These are phyloP conservation scores for Ottelia alismoides DNA, from an alignment of 106 monocot genomes.

Conservation along the genomic window DNA sequence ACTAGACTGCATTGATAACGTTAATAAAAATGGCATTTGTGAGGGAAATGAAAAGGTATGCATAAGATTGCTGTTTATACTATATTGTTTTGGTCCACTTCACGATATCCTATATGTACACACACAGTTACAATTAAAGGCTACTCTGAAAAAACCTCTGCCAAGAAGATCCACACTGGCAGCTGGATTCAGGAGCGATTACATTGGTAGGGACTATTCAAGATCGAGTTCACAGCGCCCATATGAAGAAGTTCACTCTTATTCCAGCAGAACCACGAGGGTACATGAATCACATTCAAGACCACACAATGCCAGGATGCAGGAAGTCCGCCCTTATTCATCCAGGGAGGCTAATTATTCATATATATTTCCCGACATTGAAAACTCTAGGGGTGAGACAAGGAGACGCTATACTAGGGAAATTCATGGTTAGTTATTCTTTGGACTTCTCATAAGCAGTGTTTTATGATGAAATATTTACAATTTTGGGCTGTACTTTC, in stretches of 20 bases:
- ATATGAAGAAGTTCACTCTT: neutral
- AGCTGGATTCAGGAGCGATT: no score
- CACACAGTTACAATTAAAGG: slow-evolving; percentile 14
- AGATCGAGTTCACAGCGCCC: neutral
- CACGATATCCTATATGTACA: neutral
- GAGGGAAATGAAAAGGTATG: slow-evolving; percentile 21
- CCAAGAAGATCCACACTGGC: neutral
- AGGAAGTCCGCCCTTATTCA: neutral
- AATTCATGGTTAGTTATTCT: neutral
- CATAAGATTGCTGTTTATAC: neutral
- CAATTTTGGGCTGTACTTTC: neutral
- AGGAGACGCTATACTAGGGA: slow-evolving; percentile 6
- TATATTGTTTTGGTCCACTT: neutral
- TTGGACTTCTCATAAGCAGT: neutral
- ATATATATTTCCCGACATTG: neutral
- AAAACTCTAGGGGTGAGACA: neutral
- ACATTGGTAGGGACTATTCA: neutral
- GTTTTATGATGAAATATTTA: neutral
- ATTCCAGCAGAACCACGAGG: neutral
- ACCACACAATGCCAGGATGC: neutral
- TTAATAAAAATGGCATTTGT: slow-evolving; percentile 14
- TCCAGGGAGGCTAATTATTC: neutral
- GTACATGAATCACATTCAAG: neutral
- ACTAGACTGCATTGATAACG: slow-evolving; percentile 13
- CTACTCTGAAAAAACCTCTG: slow-evolving; percentile 18